Percentiles rank a stretch among this genome's conserved stretches.
phyloP scores from a whole-genome alignment of 305 asterid genomes.

The Solanum hybrid region DNA sequence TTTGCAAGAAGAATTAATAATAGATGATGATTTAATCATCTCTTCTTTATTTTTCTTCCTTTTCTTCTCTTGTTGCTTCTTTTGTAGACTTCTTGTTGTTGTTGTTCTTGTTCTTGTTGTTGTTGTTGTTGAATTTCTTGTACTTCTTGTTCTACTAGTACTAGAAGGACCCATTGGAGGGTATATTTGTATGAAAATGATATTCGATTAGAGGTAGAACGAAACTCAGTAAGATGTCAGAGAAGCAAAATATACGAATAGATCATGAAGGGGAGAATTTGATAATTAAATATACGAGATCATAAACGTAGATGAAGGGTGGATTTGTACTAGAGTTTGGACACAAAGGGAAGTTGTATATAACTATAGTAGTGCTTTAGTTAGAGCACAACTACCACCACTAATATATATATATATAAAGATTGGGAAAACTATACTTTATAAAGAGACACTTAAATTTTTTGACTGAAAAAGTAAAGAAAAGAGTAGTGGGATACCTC shows the following conservation, averaged over 20 bases:
- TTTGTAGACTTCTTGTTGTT: slow-evolving; percentile 1
- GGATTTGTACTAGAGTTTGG: neutral
- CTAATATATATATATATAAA: slow-evolving; percentile 6
- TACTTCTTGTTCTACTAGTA: slow-evolving; percentile 16
- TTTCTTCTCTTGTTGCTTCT: slow-evolving; percentile 15
- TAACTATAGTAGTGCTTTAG: neutral
- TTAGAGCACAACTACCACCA: neutral
- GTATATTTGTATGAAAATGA: neutral
- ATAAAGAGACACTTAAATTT: slow-evolving; percentile 4
- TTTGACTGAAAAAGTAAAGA: slow-evolving; percentile 28
- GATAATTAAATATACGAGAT: neutral
- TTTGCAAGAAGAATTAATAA: neutral
- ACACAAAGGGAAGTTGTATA: neutral
- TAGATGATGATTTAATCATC: neutral
- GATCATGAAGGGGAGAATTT: neutral
- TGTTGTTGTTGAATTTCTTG: slow-evolving; percentile 26
- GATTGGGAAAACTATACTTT: slow-evolving; percentile 16
- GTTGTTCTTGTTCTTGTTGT: slow-evolving; percentile 16
- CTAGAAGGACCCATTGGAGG: slow-evolving; percentile 47
- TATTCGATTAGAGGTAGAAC: neutral
- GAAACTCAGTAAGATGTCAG: neutral
- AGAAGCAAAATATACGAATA: neutral
- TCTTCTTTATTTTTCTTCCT: neutral
- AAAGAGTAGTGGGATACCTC: slow-evolving; percentile 8
- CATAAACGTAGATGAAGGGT: neutral